Base-by-base conservation (phyloP, 192 early-diverging fungal genomes). In the Gigaspora rosea region DNA sequence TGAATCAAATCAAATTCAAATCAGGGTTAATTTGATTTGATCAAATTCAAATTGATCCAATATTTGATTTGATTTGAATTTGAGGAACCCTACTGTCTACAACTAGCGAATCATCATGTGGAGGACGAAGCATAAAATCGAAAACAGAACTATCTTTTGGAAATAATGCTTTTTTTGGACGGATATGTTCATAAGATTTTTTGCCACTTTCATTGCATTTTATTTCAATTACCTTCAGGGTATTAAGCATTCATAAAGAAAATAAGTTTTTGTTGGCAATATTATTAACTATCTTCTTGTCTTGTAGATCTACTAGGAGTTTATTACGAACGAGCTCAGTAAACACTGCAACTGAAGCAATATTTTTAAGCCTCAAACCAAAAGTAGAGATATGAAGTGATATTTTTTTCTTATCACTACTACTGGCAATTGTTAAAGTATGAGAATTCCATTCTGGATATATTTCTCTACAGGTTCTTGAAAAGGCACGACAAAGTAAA, bases 391-490 rank as follows among this genome's bases (percentile, higher is more conserved):
- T 63, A 63, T 63, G 61, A 35, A 8, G 11, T 2, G 61, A 63
- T 35, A 63, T 63, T 63, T 63, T 63, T 63, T 63, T 63, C 61
- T 63, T 3, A 20, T 63, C 61, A 63, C 61, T 63, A 63, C 61
- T 63, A 63, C 61, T 63, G 11, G 61, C 20, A 63, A 63, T 11
- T n/a, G 61, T 63, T 10, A 63, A 63, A 0, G 61, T 63, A n/a
- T 63, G 11, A 3, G 0, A 1, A 63, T 63, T 35, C 61, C 61
- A 63, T 2, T 63, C 61, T 63, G 3, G 1, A 63, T 63, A 63
- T 8, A 63, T 63, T 11, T 63, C 61, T 8, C 11, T 0, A 63
- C 20, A 63, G 15, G 20, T 20, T 63, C 20, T 10, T 63, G 1
- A n/a, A 63, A 63, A 63, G 61, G 5, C 11, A 3, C 20, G 61